Evolutionary conservation across 2,329 filamentous ascomycete species (phyloP).

Genomic region (Triangularia setosa): DNA sequence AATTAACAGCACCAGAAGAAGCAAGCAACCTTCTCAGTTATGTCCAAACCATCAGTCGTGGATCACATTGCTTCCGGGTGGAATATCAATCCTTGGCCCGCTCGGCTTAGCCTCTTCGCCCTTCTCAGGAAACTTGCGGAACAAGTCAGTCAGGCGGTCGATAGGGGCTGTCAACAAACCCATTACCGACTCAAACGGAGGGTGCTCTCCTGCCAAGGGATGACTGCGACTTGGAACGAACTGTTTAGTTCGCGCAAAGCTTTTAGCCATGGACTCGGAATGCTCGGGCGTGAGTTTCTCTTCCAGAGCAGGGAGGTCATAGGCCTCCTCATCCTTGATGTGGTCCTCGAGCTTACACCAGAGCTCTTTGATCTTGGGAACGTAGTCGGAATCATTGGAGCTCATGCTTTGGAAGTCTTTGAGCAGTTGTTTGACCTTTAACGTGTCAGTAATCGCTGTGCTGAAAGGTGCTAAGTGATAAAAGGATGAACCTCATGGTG

Average conservation of each 20-base stretch:
- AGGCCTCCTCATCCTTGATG: slow-evolving; percentile 7
- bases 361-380: slow-evolving; percentile 2
- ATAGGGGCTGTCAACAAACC: slow-evolving; percentile 4
- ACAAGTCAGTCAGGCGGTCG: neutral
- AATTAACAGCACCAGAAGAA: neutral
- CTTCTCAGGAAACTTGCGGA: slow-evolving; percentile 5
- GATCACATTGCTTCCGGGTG: neutral
- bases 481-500: neutral
- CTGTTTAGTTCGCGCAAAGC: slow-evolving; percentile 1
- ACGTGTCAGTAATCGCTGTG: neutral
- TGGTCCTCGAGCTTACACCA: slow-evolving; percentile 5
- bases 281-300: slow-evolving; percentile 5
- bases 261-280: slow-evolving; percentile 8
- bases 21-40: neutral
- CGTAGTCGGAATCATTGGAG: slow-evolving; percentile 1
- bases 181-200: slow-evolving; percentile 6
- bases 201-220: slow-evolving; percentile 2
- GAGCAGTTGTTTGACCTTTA: slow-evolving; percentile 4
- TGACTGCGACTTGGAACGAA: slow-evolving; percentile 6
- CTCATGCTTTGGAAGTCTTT: slow-evolving; percentile 8
- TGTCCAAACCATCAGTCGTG: neutral
- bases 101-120: neutral
- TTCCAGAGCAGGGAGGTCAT: slow-evolving; percentile 8
- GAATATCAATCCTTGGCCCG: neutral
- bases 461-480: neutral